These are phyloP conservation scores for Aspergillus asperescens DNA, from an alignment of 495 filamentous ascomycete genomes.

Conservation along the genomic window DNA sequence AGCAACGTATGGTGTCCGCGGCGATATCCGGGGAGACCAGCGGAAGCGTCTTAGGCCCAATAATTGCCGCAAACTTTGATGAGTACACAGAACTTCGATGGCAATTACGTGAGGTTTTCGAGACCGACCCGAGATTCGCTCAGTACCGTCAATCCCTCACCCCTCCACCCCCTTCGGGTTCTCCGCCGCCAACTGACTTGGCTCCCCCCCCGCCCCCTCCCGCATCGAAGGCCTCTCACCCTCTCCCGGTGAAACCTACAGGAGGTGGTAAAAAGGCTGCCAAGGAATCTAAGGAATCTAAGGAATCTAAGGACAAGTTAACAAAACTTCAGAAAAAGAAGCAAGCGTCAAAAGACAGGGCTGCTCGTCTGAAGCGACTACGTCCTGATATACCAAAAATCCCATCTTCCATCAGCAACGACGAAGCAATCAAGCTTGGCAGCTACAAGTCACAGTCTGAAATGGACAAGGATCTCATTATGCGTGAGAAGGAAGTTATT, in stretches of 20 bases:
- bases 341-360: constrained; percentile 25
- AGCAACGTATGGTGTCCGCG: constrained; percentile 50
- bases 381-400: constrained; percentile 27
- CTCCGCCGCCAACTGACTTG: constrained; percentile 19
- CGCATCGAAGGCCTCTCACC: not conserved
- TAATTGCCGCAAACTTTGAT: constrained; percentile 68
- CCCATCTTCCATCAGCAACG: constrained; percentile 21
- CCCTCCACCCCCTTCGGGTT: constrained; percentile 26
- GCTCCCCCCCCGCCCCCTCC: constrained; percentile 25
- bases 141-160: constrained; percentile 26
- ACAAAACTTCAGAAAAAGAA: constrained; percentile 23
- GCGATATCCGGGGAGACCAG: constrained; percentile 20
- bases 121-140: constrained; percentile 37
- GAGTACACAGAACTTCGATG: constrained; percentile 60
- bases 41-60: constrained; percentile 56
- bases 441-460: constrained; percentile 29
- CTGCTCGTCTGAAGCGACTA: constrained; percentile 24
- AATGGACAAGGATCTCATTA: constrained; percentile 28
- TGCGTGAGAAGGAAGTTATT: constrained; percentile 22
- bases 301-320: constrained; percentile 19
- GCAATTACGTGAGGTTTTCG: constrained; percentile 43
- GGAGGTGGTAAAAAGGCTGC: constrained; percentile 4
- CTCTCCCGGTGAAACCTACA: constrained; percentile 17
- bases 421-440: constrained; percentile 24
- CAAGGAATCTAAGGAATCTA: constrained; percentile 10